Conservation (phyloP, 2,329 filamentous ascomycete genomes). For the Phaeophleospora eucalypticola region DNA sequence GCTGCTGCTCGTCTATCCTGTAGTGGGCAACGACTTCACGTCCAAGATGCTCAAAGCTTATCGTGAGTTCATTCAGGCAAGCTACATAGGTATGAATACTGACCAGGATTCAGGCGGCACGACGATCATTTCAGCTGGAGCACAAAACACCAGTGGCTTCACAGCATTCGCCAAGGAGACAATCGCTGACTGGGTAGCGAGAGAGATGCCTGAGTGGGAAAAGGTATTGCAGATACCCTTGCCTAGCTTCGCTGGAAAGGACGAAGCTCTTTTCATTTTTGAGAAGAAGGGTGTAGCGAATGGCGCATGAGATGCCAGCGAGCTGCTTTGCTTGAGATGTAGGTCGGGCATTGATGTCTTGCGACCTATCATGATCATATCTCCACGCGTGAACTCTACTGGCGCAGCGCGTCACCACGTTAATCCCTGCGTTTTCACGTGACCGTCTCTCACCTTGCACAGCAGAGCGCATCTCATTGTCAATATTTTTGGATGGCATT, state of each 20-base stretch:
- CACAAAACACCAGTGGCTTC: constrained; percentile 70
- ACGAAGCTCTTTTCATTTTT: constrained; percentile 70
- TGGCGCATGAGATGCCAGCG: not conserved
- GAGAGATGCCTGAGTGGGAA: constrained; percentile 54
- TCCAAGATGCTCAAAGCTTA: constrained; percentile 58
- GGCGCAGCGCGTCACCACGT: not conserved
- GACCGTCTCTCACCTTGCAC: too few relatives aligned
- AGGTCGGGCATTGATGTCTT: not conserved
- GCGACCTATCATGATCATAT: not conserved
- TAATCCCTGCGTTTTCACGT: not conserved
- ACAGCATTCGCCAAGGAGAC: constrained; percentile 62
- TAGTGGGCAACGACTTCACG: constrained; percentile 65
- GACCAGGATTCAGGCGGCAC: constrained; percentile 44
- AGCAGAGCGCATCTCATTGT: too few relatives aligned
- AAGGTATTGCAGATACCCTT: constrained; percentile 62
- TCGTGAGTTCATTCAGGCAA: constrained; percentile 24
- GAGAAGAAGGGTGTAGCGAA: constrained; percentile 23
- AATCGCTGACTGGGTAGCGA: constrained; percentile 63
- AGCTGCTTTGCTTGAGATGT: not conserved
- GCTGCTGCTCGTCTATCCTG: constrained; percentile 68
- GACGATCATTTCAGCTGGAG: constrained; percentile 67
- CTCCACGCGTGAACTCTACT: not conserved
- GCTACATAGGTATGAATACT: not conserved
- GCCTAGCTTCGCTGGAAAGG: constrained; percentile 72
- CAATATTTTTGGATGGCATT: too few relatives aligned